These are phyloP conservation scores for Candida yuanshanica DNA, from an alignment of 805 yeast genomes.

Conservation along the genomic window DNA sequence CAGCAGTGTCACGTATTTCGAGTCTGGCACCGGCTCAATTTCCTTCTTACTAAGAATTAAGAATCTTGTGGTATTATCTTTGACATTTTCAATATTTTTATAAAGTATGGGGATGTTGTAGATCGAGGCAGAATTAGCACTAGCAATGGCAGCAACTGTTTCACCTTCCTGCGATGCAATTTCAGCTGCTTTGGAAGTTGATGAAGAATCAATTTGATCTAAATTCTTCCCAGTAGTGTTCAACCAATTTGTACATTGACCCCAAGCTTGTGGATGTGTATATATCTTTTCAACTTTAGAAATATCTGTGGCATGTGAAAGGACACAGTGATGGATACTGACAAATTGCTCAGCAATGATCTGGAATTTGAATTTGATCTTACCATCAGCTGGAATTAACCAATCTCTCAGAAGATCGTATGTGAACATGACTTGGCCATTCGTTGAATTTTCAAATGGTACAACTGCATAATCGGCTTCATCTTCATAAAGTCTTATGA, in stretches of 20 bases:
- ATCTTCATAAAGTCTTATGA: conserved; percentile 39
- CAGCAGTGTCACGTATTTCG: conserved; percentile 41
- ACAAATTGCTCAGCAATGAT: conserved; percentile 80
- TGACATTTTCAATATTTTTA: conserved; percentile 61
- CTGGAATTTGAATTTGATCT: conserved; percentile 32
- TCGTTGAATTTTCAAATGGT: conserved; percentile 92
- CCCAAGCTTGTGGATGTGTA: conserved; percentile 99
- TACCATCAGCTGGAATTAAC: conserved; percentile 30
- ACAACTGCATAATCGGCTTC: conserved; percentile 67
- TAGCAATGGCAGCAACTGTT: conserved; percentile 65
- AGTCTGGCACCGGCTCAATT: conserved; percentile 4
- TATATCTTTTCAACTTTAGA: conserved; percentile 51
- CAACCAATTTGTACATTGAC: conserved; percentile 69
- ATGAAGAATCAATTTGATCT: conserved; percentile 57
- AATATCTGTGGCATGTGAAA: conserved; percentile 41
- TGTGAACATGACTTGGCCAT: conserved; percentile 87
- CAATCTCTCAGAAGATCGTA: conserved; percentile 76
- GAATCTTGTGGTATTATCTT: conserved; percentile 82
- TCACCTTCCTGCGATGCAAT: conserved; percentile 40
- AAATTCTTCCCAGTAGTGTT: conserved; percentile 29
- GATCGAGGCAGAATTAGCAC: conserved; percentile 57
- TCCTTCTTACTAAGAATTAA: conserved; percentile 50
- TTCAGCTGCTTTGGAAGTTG: conserved; percentile 85
- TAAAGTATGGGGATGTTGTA: conserved; percentile 51
- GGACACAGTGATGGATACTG: conserved; percentile 71